Evolutionary conservation across 164 flowering plant species (phyloP), one percentile per base, ranked within the genome.

Genomic region (Vitis rupestris): DNA sequence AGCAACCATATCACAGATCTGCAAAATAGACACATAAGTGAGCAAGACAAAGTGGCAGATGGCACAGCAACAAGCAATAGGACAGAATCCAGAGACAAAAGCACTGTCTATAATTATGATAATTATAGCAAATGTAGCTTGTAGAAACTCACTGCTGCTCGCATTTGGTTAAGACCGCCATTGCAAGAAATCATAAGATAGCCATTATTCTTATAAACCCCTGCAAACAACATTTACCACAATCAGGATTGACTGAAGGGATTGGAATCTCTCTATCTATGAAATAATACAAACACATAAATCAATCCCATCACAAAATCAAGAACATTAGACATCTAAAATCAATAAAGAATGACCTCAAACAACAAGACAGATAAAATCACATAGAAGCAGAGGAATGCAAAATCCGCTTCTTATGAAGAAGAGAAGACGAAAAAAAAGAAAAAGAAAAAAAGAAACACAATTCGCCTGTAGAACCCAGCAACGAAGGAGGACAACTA

Each of bases 121-220:
- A 37, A 44, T 23, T 19, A 8, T 8, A 9, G 44, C 19, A 37
- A 37, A 58, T 12, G 56, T 10, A 12, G 56, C 1, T 49, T 15
- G 29, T 8, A 57, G 2, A n/a, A 56, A 70, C 88, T 82, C 73
- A 85, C 88, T 10, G 86, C 88, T 64, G 84, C 88, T 65, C 88
- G 76, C 86, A 85, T 85, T 74, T 85, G 88, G 63, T 85, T 85
- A 27, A 85, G 88, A 63, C 86, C 88, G 68, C 88, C 88, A 81
- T 85, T 85, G 83, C 88, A 85, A 13, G 86, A 85, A 74, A 85
- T 83, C 80, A 84, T 73, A 9, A 84, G 82, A 70, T 84, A 84
- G 10, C 88, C 88, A 75, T 82, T 84, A 58, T 81, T 84, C 70
- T 62, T 75, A 51, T 84, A 84, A 52, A 77, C 53, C 66, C 88